These are phyloP conservation scores for Kodamaea kaohsiungensis DNA, from an alignment of 805 yeast genomes.

Conservation along the genomic window DNA sequence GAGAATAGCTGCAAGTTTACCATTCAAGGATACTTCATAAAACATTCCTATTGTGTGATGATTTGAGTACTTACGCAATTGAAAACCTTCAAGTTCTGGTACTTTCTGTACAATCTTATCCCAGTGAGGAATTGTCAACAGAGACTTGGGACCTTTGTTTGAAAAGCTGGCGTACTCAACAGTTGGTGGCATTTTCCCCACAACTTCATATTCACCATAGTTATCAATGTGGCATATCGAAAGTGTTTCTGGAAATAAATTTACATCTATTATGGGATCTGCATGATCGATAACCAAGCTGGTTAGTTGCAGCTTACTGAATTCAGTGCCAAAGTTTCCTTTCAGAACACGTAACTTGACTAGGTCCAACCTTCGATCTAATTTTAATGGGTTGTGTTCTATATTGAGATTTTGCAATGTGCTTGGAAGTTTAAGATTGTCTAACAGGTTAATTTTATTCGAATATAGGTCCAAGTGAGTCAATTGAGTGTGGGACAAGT, in stretches of 20 bases:
- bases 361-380: not conserved
- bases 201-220: not conserved
- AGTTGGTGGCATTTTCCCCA: not conserved
- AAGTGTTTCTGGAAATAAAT: not conserved
- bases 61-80: not conserved
- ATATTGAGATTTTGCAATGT: not conserved
- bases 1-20: not conserved
- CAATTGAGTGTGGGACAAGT: not conserved
- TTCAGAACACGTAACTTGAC: not conserved
- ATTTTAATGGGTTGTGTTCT: not conserved
- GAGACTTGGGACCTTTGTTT: not conserved
- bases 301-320: not conserved
- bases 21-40: not conserved
- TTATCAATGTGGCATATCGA: not conserved
- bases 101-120: not conserved
- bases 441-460: not conserved
- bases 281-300: not conserved
- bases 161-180: not conserved
- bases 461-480: not conserved
- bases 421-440: not conserved
- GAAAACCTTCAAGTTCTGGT: not conserved
- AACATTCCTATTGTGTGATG: not conserved
- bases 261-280: not conserved
- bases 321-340: not conserved
- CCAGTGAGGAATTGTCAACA: not conserved